Conservation (phyloP, 805 yeast genomes). For the Nakazawaea pomicola region DNA sequence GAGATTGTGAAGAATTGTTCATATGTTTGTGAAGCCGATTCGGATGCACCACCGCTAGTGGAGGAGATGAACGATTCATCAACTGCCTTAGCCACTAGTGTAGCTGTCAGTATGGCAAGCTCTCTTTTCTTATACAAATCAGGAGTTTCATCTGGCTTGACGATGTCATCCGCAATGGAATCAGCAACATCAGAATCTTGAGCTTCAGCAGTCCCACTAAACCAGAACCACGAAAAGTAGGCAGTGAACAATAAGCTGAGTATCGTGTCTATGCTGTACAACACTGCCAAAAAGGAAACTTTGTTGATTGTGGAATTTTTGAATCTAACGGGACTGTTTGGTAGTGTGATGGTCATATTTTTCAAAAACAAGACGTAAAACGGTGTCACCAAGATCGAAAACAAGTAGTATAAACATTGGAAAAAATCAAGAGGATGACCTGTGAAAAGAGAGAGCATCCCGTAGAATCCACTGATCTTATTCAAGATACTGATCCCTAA, state of each 20-base stretch:
- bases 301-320: slow-evolving; percentile 53
- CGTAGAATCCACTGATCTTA: slow-evolving; percentile 86
- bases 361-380: slow-evolving; percentile 57
- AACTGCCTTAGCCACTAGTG: slow-evolving; percentile 9
- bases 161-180: slow-evolving; percentile 1
- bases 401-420: slow-evolving; percentile 76
- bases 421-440: slow-evolving; percentile 80
- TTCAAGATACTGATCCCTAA: slow-evolving; percentile 74
- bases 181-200: slow-evolving; percentile 26
- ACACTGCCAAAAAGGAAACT: slow-evolving; percentile 55
- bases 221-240: slow-evolving; percentile 76
- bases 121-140: slow-evolving; percentile 2
- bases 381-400: slow-evolving; percentile 59
- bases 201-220: slow-evolving; percentile 28
- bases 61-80: slow-evolving; percentile 16
- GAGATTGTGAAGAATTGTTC: slow-evolving; percentile 55
- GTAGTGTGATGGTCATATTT: slow-evolving; percentile 28
- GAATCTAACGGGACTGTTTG: slow-evolving; percentile 14
- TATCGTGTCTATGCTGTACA: slow-evolving; percentile 64
- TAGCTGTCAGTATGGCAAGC: slow-evolving; percentile 12
- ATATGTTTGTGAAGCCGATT: slow-evolving; percentile 57
- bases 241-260: slow-evolving; percentile 64
- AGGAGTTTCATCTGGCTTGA: not conserved
- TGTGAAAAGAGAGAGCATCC: slow-evolving; percentile 78
- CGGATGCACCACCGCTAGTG: slow-evolving; percentile 30